These are phyloP conservation scores for Trichothecium sympodiale DNA, from an alignment of 2,329 filamentous ascomycete genomes.

Conservation along the genomic window DNA sequence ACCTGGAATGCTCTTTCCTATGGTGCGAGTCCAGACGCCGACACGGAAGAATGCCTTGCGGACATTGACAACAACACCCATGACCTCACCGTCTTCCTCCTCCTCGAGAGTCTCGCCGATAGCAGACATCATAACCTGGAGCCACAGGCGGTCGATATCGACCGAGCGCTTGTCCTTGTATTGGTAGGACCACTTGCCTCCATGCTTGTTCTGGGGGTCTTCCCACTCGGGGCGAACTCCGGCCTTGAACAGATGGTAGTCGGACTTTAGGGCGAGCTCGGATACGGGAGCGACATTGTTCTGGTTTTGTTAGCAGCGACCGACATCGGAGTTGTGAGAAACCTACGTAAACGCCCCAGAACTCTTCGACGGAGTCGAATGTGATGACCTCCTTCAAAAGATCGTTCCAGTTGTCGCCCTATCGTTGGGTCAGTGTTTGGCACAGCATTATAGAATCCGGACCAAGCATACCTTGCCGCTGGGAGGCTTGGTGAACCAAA, in stretches of 20 bases:
- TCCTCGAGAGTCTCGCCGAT: conserved; percentile 97
- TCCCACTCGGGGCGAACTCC: conserved; percentile 98
- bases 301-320: conserved; percentile 34
- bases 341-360: conserved; percentile 98
- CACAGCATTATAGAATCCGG: background rate
- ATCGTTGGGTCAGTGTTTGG: conserved; percentile 10
- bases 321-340: conserved; percentile 1
- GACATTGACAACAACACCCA: conserved; percentile 98
- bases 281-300: conserved; percentile 98
- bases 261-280: conserved; percentile 91
- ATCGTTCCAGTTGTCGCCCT: conserved; percentile 99
- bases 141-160: conserved; percentile 91
- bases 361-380: conserved; percentile 97
- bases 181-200: conserved; percentile 96
- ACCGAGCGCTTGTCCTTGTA: conserved; percentile 93
- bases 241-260: conserved; percentile 98
- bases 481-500: conserved; percentile 98
- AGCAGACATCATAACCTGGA: conserved; percentile 90
- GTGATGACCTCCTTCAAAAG: conserved; percentile 97
- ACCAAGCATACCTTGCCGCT: conserved; percentile 67
- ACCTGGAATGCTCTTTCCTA: conserved; percentile 70
- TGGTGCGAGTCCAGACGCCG: conserved; percentile 92
- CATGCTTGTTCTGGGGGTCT: conserved; percentile 96
- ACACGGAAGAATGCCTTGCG: conserved; percentile 97
- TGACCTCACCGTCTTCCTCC: conserved; percentile 90